A percentile compares a stretch with the other conserved stretches of the same genome.
Evolutionary conservation across 169 alveolate species (phyloP).

Genomic region (Plasmodium vinckei): DNA sequence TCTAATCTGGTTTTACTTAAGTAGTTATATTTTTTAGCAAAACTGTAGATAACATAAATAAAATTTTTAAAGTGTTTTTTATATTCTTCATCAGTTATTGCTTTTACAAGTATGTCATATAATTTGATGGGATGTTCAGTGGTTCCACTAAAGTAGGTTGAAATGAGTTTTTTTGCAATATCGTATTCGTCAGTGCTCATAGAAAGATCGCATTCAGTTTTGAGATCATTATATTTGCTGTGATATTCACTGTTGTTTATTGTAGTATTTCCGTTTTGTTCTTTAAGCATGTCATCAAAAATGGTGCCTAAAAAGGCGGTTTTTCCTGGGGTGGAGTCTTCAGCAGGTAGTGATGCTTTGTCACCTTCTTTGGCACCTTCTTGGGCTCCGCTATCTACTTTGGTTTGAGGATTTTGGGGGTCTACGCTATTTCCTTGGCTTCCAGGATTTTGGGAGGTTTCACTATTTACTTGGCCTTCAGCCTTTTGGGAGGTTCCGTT

Average conservation of each 20-base stretch:
- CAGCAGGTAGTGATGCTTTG: too few species aligned
- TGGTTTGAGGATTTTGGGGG: too few species aligned
- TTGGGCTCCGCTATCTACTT: too few species aligned
- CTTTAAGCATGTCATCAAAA: background rate
- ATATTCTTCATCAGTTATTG: conserved; percentile 2
- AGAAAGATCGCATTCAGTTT: background rate
- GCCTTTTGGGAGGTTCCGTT: too few species aligned
- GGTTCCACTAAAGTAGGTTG: background rate
- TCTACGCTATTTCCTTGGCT: too few species aligned
- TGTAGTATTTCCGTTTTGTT: too few species aligned
- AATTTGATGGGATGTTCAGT: background rate
- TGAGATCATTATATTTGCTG: background rate
- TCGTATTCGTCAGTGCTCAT: background rate
- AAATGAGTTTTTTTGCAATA: conserved; percentile 8
- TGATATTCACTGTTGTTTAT: background rate
- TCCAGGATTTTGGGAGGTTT: too few species aligned
- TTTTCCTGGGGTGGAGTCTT: too few species aligned
- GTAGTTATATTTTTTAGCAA: conserved; percentile 4
- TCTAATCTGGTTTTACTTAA: background rate
- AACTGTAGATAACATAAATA: conserved; percentile 11
- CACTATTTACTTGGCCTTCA: too few species aligned
- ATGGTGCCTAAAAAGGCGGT: background rate
- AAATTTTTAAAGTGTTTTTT: conserved; percentile 8
- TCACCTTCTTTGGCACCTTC: too few species aligned
- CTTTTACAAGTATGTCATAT: background rate